Evolutionary conservation across 257 asterid genomes (phyloP), one percentile per base, ranked within the genome.

Genomic region (Gentiana straminea): DNA sequence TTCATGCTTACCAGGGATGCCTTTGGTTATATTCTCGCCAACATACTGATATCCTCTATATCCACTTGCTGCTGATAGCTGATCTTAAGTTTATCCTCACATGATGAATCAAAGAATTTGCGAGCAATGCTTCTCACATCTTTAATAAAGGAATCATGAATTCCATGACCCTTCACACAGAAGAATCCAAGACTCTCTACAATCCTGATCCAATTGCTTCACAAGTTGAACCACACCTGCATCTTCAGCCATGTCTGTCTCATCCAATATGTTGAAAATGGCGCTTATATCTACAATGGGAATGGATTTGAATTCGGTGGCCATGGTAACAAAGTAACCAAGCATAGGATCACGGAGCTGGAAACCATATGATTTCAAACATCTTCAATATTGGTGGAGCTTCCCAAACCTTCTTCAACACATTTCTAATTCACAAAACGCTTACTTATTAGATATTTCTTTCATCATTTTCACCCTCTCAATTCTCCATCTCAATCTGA

Each of bases 1-100:
- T 83, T 91, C 98, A 9, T 91, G 98, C 89, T 73, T 71, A 63
- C 87, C 98, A 2, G 88, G 93, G 24, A 70, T 63, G 39, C 96
- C 98, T 75, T 81, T 76, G 35, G 96, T 87, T 56, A 91, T 55
- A 71, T 91, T 91, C 70, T 79, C 80, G 11, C 97, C 86, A 7
- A 84, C 72, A 46, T 70, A 63, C 64, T 91, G 96, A 76, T 91
- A 91, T 36, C 98, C 98, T 73, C 98, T 91, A 92, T 81, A 79
- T 68, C 96, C 98, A 66, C 86, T 70, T 38, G 62, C 70, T 3
- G 83, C 67, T 63, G 96, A 91, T 55, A 91, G 82, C 62, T 91
- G 41, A 82, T 70, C 52, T 84, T 70, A 70, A 81, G 73, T 76
- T 91, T 91, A 68, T 83, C 95, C 65, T 84, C 95, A 47, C 70